phyloP scores from a whole-genome alignment of 176 grass and related monocot genomes.

The Raddia distichophylla region DNA sequence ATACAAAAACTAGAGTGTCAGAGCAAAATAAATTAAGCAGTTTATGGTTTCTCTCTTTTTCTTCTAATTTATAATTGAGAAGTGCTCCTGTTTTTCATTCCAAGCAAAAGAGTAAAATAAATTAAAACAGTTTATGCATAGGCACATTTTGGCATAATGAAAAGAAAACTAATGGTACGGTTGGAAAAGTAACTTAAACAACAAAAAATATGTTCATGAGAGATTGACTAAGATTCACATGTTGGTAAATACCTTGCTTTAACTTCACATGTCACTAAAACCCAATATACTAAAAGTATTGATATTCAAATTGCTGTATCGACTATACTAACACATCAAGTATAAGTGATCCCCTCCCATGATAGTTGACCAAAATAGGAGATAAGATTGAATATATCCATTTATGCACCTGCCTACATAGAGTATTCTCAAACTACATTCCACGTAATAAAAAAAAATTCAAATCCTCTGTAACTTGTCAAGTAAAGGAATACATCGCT shows the following conservation, averaged over 20 bases:
- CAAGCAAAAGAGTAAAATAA: slow-evolving; percentile 18
- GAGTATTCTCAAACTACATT: slow-evolving; percentile 14
- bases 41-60: not conserved
- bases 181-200: slow-evolving; percentile 21
- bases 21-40: slow-evolving; percentile 34
- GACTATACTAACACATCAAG: slow-evolving; percentile 7
- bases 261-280: not conserved
- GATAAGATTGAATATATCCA: not conserved
- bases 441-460: not conserved
- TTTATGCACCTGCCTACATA: slow-evolving; percentile 13
- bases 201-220: slow-evolving; percentile 6
- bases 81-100: too few relatives aligned
- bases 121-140: slow-evolving; percentile 19
- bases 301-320: slow-evolving; percentile 14
- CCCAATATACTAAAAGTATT: slow-evolving; percentile 11
- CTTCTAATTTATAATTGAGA: too few relatives aligned
- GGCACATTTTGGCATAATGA: not conserved
- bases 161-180: not conserved
- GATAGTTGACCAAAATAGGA: slow-evolving; percentile 8
- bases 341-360: slow-evolving; percentile 5
- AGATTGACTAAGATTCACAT: slow-evolving; percentile 22
- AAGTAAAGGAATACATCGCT: slow-evolving; percentile 16
- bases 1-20: slow-evolving; percentile 29
- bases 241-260: slow-evolving; percentile 22
- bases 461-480: not conserved